These are phyloP conservation scores for Debaryomyces subglobosus DNA, from an alignment of 1,139 yeast genomes.

Conservation along the genomic window DNA sequence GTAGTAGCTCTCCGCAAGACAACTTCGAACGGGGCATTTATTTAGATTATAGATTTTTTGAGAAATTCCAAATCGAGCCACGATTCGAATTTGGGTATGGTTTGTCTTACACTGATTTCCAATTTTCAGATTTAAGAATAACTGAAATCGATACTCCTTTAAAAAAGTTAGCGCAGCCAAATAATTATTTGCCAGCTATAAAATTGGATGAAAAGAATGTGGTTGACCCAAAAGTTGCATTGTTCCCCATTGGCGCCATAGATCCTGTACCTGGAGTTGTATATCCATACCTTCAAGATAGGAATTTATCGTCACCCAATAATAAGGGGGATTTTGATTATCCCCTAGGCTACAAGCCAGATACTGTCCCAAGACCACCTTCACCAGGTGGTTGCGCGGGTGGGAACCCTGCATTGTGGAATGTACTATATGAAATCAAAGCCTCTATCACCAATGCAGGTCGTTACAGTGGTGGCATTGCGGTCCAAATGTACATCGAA, in stretches of 20 bases:
- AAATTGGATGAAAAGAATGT: constrained; percentile 48
- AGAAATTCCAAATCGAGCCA: constrained; percentile 57
- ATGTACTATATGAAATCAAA: constrained; percentile 48
- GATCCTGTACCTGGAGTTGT: constrained; percentile 56
- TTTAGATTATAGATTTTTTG: constrained; percentile 60
- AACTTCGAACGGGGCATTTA: constrained; percentile 51
- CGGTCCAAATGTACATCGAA: constrained; percentile 60
- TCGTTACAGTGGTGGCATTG: constrained; percentile 51
- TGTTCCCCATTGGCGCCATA: constrained; percentile 58
- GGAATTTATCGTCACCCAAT: constrained; percentile 43
- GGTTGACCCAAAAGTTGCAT: constrained; percentile 59
- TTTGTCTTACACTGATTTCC: constrained; percentile 55
- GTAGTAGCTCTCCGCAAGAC: constrained; percentile 48
- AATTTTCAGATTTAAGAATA: constrained; percentile 40
- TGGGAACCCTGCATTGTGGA: constrained; percentile 50
- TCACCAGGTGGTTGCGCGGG: constrained; percentile 64
- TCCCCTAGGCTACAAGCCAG: constrained; percentile 55
- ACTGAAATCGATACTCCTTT: constrained; percentile 47
- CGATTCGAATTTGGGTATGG: constrained; percentile 67
- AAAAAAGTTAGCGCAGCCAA: constrained; percentile 53
- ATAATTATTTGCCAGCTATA: constrained; percentile 46
- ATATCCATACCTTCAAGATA: constrained; percentile 54
- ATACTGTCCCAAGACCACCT: constrained; percentile 40
- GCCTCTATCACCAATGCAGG: constrained; percentile 57
- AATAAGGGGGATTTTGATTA: constrained; percentile 48